These are phyloP conservation scores for Cryptococcus sp. DNA, from an alignment of 1,284 basidiomycete genomes.

Conservation along the genomic window DNA sequence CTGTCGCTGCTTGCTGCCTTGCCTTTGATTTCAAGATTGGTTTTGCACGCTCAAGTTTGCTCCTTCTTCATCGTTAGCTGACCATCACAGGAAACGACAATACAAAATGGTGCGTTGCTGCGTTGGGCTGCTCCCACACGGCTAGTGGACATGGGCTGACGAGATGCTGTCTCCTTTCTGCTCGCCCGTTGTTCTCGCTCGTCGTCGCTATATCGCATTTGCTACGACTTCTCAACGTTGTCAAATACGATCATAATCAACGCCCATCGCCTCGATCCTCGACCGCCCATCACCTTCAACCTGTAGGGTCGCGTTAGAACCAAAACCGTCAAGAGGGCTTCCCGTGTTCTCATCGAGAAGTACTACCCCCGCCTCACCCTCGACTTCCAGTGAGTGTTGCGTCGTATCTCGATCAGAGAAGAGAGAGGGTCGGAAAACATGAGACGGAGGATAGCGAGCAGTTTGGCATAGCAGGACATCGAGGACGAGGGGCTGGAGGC, in stretches of 20 bases:
- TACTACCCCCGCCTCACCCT: slow-evolving; percentile 97
- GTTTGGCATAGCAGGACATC: neutral
- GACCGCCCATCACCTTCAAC: neutral
- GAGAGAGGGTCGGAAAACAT: neutral
- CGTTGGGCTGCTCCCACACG: neutral
- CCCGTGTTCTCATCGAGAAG: slow-evolving; percentile 99
- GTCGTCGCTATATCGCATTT: too few relatives aligned
- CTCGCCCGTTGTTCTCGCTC: neutral
- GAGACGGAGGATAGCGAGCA: slow-evolving; percentile 2
- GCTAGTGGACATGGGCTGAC: slow-evolving; percentile 7
- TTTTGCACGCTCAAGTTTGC: too few relatives aligned
- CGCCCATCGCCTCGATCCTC: neutral
- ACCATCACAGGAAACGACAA: slow-evolving; percentile 12
- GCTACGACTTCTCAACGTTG: neutral
- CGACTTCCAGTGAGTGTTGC: slow-evolving; percentile 73
- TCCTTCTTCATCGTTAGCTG: slow-evolving; percentile 2
- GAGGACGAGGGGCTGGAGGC: neutral
- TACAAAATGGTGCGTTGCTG: slow-evolving; percentile 17
- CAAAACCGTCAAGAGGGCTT: slow-evolving; percentile 99
- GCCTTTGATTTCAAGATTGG: too few relatives aligned
- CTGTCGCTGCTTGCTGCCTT: too few relatives aligned
- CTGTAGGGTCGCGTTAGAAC: slow-evolving; percentile 96
- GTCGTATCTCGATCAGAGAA: neutral
- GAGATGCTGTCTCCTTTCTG: neutral
- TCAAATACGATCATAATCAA: neutral